phyloP scores from a whole-genome alignment of 179 eudicot species.

The Actinidia arguta region DNA sequence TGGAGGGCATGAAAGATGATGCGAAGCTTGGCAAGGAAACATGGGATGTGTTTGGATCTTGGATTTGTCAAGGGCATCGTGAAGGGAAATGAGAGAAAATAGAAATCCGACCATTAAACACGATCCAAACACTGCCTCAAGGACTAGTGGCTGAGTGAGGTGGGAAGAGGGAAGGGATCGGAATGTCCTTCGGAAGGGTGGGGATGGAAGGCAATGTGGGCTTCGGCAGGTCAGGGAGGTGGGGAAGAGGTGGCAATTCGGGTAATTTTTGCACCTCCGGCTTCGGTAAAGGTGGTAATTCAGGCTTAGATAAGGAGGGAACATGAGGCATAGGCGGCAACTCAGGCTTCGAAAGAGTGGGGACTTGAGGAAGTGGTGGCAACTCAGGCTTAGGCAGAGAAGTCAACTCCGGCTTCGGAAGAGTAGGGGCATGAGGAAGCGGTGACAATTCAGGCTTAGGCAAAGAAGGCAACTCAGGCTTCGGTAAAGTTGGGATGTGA shows the following conservation, averaged over 20 bases:
- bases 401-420: no score
- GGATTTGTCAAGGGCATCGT: no score
- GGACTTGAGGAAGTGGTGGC: no score
- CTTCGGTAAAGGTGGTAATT: constrained; percentile 8
- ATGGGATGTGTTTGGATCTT: no score
- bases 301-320: neutral
- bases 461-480: constrained; percentile 24
- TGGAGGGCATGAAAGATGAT: no score
- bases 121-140: neutral
- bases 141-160: neutral
- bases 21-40: no score
- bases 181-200: neutral
- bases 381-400: no score
- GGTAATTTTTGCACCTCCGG: constrained; percentile 23
- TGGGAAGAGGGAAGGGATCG: neutral
- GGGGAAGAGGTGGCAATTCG: constrained; percentile 19
- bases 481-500: neutral
- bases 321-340: no score
- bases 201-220: neutral
- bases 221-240: neutral
- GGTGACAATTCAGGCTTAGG: constrained; percentile 16
- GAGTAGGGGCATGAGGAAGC: no score
- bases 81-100: no score
- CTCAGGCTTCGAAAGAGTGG: no score
- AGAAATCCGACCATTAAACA: no score